These are phyloP conservation scores for Moniliophthora roreri DNA, from an alignment of 1,284 basidiomycete species.

Conservation along the genomic window DNA sequence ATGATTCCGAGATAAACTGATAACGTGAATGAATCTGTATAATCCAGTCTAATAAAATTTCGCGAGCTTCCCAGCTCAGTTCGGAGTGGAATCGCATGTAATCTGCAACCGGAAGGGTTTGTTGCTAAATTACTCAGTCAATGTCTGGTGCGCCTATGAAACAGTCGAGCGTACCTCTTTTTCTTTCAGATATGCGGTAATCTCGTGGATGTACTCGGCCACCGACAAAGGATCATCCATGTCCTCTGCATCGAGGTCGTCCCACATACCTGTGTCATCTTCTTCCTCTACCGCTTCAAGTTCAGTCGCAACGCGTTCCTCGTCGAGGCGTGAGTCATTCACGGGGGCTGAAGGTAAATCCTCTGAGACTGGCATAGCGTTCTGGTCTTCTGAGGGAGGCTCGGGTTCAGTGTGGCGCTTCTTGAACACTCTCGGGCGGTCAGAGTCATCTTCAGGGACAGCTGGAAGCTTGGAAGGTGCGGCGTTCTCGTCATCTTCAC, in stretches of 20 bases:
- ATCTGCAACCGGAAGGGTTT: slow-evolving; percentile 74
- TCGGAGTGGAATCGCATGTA: slow-evolving; percentile 86
- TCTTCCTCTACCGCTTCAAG: slow-evolving; percentile 26
- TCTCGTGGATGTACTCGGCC: slow-evolving; percentile 38
- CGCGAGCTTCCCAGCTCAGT: slow-evolving; percentile 89
- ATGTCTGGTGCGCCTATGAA: slow-evolving; percentile 5
- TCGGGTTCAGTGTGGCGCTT: slow-evolving; percentile 10
- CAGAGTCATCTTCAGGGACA: slow-evolving; percentile 8
- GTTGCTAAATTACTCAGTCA: slow-evolving; percentile 42
- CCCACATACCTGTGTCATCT: slow-evolving; percentile 30
- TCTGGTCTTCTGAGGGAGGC: neutral
- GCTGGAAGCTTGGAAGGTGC: neutral
- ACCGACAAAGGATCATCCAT: slow-evolving; percentile 42
- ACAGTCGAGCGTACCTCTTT: slow-evolving; percentile 38
- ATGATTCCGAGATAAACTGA: slow-evolving; percentile 88
- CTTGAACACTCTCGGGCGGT: slow-evolving; percentile 10
- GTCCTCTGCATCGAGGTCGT: slow-evolving; percentile 41
- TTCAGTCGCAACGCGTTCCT: slow-evolving; percentile 32
- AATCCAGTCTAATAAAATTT: slow-evolving; percentile 91
- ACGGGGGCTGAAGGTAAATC: slow-evolving; percentile 14
- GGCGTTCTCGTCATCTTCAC: neutral
- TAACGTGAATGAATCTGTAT: slow-evolving; percentile 91
- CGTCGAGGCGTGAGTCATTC: slow-evolving; percentile 6
- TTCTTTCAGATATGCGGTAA: slow-evolving; percentile 38
- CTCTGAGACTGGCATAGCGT: slow-evolving; percentile 26